Base-by-base conservation (phyloP, 2,329 filamentous ascomycete species). In the Colletotrichum magnum region DNA sequence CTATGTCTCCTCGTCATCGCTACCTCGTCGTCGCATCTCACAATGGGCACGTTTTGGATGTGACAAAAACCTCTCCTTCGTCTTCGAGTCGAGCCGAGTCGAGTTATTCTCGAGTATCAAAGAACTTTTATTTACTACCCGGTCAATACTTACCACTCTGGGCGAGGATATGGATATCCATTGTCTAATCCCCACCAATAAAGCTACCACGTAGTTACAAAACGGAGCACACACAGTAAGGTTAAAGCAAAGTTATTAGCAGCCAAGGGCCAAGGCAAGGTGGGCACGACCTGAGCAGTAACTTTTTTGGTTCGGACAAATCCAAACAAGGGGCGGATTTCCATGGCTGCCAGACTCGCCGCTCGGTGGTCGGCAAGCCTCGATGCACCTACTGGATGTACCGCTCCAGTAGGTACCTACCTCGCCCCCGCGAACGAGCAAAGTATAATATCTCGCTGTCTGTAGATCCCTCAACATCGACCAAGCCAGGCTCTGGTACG, bases 231-330 rank as follows among this genome's bases (percentile, higher is more conserved):
- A 6, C 32, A 36, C 32, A 10, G 32, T 54, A 54, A 54, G 60
- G 50, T 58, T 54, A 54, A 60, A 50, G 18, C 16, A 53, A n/a
- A n/a, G 10, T 26, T 28, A 36, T 36, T 36, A 36, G 9, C 32
- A 36, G 21, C 24, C 10, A 45, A 24, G 21, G 39, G 21, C 24
- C 10, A 45, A 24, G 21, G 39, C 50, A 54, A 52, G 41, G 56
- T 69, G 21, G 24, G 24, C 41, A 26, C 6, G 47, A 68, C 65
- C 28, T 58, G 47, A 16, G 56, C 39, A 57, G 47, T 58, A 64
- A 60, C 39, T 53, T 28, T 18, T 51, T 50, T 28, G 18, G 41
- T 24, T n/a, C 6, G 28, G 47, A 4, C 36, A 39, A 52, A 58
- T 39, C 21, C 36, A 5, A 26, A 39, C 60, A 54, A 47, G 65